A percentile compares a stretch with the other conserved stretches of the same genome.
These are phyloP conservation scores for Rhodotorula sp. DNA, from an alignment of 1,284 basidiomycete species.

Conservation along the genomic window DNA sequence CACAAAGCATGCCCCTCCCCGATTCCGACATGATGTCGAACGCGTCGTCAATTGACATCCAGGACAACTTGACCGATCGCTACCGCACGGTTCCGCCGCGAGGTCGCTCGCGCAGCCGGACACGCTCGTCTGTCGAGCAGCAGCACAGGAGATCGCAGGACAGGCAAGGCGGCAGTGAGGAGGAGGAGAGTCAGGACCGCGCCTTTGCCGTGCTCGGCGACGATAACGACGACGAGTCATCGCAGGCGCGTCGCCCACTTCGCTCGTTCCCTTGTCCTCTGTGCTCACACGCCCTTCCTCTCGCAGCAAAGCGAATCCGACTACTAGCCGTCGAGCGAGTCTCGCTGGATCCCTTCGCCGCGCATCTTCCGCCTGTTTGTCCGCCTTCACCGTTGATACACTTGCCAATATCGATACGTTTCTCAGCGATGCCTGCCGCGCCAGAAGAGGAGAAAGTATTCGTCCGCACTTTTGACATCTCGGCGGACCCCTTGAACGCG, in stretches of 20 bases:
- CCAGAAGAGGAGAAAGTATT: no score
- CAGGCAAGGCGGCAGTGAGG: not conserved
- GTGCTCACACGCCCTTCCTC: no score
- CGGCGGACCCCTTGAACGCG: no score
- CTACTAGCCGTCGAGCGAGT: no score
- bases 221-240: slow-evolving; percentile 10
- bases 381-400: no score
- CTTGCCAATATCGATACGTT: no score
- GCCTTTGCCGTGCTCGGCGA: slow-evolving; percentile 14
- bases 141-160: not conserved
- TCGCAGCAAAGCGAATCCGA: no score
- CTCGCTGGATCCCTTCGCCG: no score
- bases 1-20: not conserved
- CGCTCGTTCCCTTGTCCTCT: no score
- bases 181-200: slow-evolving; percentile 6
- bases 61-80: slow-evolving; percentile 23
- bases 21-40: slow-evolving; percentile 6
- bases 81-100: slow-evolving; percentile 10
- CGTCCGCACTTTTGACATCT: no score
- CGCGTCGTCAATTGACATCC: slow-evolving; percentile 29
- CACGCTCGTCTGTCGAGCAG: not conserved
- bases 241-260: not conserved
- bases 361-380: no score
- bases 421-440: no score
- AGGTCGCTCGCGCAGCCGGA: not conserved